A percentile compares a stretch with the other conserved stretches of the same genome.
Conservation (phyloP, 805 yeast genomes). For the Lachancea thermotolerans region DNA sequence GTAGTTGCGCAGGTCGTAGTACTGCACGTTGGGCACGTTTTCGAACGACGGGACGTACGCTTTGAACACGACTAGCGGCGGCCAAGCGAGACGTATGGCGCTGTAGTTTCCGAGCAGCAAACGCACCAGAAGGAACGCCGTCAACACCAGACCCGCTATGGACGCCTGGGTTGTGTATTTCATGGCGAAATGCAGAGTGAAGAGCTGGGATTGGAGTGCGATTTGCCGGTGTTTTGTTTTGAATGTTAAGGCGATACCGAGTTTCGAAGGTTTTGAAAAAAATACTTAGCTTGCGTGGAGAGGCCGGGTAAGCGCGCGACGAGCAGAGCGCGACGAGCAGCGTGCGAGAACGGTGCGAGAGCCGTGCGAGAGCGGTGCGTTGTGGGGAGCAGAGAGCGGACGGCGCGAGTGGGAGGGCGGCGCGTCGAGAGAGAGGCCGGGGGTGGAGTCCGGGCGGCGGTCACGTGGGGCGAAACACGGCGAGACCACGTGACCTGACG, state of each 20-base stretch:
- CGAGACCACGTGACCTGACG: too few relatives aligned
- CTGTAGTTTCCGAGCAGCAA: slow-evolving; percentile 3
- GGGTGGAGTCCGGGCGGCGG: too few relatives aligned
- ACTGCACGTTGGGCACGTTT: slow-evolving; percentile 43
- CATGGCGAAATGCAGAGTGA: neutral
- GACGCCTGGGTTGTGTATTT: slow-evolving; percentile 8
- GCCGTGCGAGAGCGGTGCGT: neutral
- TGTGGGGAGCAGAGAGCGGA: neutral
- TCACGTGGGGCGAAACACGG: too few relatives aligned
- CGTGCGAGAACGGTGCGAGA: neutral
- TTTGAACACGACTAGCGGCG: slow-evolving; percentile 10
- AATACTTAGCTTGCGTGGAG: too few relatives aligned
- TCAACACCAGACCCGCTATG: slow-evolving; percentile 7
- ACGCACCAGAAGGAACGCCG: slow-evolving; percentile 8
- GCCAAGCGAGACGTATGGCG: slow-evolving; percentile 10
- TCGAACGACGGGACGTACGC: slow-evolving; percentile 33
- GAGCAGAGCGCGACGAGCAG: too few relatives aligned
- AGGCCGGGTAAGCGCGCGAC: neutral
- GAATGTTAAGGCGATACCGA: neutral
- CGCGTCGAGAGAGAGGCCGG: too few relatives aligned
- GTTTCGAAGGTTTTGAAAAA: neutral
- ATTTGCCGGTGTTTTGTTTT: neutral
- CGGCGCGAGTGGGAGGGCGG: too few relatives aligned
- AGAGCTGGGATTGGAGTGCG: neutral
- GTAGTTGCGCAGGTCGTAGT: slow-evolving; percentile 64